Base-by-base conservation (phyloP, 495 filamentous ascomycete genomes). In the Haplographium delicatum region DNA sequence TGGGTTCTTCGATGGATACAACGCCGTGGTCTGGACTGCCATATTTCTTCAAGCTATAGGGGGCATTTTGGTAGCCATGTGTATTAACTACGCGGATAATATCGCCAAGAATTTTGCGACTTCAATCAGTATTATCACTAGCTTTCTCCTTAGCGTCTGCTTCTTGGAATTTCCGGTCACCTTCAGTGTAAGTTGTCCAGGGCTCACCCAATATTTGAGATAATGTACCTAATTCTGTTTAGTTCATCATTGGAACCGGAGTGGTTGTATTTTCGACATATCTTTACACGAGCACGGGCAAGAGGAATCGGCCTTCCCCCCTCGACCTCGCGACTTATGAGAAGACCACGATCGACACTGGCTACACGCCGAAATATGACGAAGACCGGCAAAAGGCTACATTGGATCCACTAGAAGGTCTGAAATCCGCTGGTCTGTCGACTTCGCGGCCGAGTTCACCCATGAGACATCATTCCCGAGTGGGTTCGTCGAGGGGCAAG, bases 1-100 rank as follows among this genome's bases (percentile, higher is more conserved):
- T 58, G 91, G 93, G 4, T 88, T 97, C 65, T 96, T 97, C 60
- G 84, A 84, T 16, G 93, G 93, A 6, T 98, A 97, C 69, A 96
- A 91, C 65, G 79, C 76, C 70, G 74, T 91, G 23, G 93, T 97
- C 3, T 96, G 91, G 91, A 76, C 82, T 2, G 83, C 88, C 11
- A 85, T 98, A 49, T 53, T 78, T 2, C 75, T 91, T 41, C 93
- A 98, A 62, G 87, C 91, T 0, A 60, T 84, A 9, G 90, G 90
- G 33, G 93, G 93, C 6, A 75, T 97, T 10, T 60, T 91, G 4
- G 80, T 90, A 8, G 88, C 88, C 1, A 78, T 96, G 44, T 89
- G 84, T 65, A 84, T 95, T 64, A 88, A 87, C 41, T 88, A 90
- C 62, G 84, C 89, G 4, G 84, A 93, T 65, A 93, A 88, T 60